Percentiles rank a stretch among this genome's conserved stretches.
phyloP scores from a whole-genome alignment of 495 filamentous ascomycete genomes.

The Neurospora sp. region DNA sequence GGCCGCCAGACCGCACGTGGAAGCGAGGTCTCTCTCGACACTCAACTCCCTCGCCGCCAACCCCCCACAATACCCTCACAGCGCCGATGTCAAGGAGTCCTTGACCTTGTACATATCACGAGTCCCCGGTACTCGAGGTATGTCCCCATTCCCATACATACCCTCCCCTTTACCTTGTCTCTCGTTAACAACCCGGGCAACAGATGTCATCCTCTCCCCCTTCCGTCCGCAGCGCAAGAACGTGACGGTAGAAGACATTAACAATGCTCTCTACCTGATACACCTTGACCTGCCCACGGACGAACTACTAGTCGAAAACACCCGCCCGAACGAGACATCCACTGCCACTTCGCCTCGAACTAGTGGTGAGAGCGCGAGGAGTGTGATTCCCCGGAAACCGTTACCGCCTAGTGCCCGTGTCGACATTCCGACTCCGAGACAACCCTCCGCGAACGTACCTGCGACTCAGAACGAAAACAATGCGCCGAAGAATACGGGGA shows the following conservation, averaged over 20 bases:
- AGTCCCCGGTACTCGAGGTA: constrained; percentile 85
- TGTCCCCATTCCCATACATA: constrained; percentile 11
- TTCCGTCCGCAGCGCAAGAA: constrained; percentile 79
- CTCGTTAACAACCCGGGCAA: constrained; percentile 5
- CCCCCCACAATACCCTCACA: constrained; percentile 68
- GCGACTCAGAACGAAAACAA: not conserved
- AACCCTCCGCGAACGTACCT: not conserved
- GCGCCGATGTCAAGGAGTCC: constrained; percentile 58
- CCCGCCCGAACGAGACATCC: constrained; percentile 22
- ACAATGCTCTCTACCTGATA: constrained; percentile 81
- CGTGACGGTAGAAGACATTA: constrained; percentile 78
- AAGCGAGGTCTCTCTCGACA: constrained; percentile 73
- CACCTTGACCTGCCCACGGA: constrained; percentile 63
- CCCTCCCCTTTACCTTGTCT: not conserved
- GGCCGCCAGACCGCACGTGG: constrained; percentile 37
- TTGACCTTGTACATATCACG: constrained; percentile 82
- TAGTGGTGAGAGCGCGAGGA: constrained; percentile 35
- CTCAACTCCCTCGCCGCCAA: constrained; percentile 75
- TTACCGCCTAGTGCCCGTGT: constrained; percentile 19
- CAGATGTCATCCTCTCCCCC: constrained; percentile 91
- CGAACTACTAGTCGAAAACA: constrained; percentile 37
- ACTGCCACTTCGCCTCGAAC: constrained; percentile 33
- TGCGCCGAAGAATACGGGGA: not conserved
- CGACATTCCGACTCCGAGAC: not conserved
- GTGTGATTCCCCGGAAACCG: constrained; percentile 35